phyloP scores from a whole-genome alignment of 208 protist species.

The Crithidia bombi region DNA sequence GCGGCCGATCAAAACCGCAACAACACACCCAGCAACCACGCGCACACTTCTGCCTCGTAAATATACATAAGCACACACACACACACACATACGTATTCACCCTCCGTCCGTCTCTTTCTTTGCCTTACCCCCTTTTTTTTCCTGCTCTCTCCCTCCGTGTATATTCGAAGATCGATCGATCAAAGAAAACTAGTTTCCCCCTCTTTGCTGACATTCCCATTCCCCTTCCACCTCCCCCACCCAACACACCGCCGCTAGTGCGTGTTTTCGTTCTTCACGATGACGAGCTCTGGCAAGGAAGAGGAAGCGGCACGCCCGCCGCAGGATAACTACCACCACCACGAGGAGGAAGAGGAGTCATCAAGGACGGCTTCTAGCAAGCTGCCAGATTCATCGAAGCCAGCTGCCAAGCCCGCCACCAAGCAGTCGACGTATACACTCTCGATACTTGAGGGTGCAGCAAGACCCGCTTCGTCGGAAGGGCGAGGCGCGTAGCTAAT shows the following conservation, averaged over 20 bases:
- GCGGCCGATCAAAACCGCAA: background rate
- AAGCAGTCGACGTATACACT: conserved; percentile 16
- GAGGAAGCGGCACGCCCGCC: conserved; percentile 1
- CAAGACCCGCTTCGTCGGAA: conserved; percentile 73
- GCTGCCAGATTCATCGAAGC: conserved; percentile 15
- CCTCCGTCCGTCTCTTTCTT: no score
- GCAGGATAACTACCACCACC: conserved; percentile 7
- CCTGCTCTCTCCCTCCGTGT: background rate
- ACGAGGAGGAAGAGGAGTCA: conserved; percentile 14
- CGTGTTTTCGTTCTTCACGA: background rate
- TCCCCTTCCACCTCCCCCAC: background rate
- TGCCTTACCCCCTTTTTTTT: background rate
- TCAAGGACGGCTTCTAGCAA: background rate
- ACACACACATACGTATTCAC: no score
- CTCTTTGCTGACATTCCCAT: no score
- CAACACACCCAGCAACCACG: no score
- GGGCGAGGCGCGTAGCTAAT: no score
- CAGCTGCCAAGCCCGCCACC: background rate
- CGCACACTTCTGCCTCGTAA: no score
- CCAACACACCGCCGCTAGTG: background rate
- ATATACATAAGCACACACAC: background rate
- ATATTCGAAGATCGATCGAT: background rate
- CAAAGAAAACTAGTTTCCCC: no score
- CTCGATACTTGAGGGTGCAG: conserved; percentile 68
- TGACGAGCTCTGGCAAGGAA: conserved; percentile 16